Conservation (phyloP, 2,329 filamentous ascomycete species). For the Apiospora saccharicola region DNA sequence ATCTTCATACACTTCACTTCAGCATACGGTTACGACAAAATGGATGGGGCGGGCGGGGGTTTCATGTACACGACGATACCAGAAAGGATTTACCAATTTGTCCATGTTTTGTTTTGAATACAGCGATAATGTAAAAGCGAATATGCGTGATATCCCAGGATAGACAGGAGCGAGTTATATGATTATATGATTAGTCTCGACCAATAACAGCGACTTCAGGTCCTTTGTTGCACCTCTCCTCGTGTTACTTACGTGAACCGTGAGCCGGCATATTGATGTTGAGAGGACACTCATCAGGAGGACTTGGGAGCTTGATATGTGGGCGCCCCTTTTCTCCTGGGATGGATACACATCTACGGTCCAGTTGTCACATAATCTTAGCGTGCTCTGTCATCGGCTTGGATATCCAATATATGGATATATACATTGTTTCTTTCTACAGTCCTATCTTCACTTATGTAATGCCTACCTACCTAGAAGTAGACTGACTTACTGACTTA, state of each 20-base stretch:
- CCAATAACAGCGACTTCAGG: not conserved
- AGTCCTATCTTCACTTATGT: not conserved
- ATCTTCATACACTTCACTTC: not conserved
- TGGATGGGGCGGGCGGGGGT: not conserved
- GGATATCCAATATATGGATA: not conserved
- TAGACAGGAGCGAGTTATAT: constrained; percentile 13
- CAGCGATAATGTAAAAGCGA: not conserved
- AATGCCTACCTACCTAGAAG: not conserved
- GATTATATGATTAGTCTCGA: not conserved
- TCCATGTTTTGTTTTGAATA: not conserved
- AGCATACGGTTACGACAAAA: not conserved
- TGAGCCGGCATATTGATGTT: not conserved
- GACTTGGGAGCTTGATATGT: not conserved
- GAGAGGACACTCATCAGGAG: not conserved
- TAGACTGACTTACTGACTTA: not conserved
- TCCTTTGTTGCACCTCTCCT: not conserved
- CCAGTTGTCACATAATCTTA: not conserved
- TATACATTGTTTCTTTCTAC: not conserved
- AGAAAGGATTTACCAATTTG: not conserved
- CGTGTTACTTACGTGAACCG: not conserved
- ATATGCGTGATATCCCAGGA: not conserved
- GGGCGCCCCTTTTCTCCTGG: not conserved
- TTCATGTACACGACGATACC: not conserved
- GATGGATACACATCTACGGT: not conserved
- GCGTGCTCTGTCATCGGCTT: not conserved